phyloP scores from a whole-genome alignment of 129 eudicot species.

The Mikania micrantha region DNA sequence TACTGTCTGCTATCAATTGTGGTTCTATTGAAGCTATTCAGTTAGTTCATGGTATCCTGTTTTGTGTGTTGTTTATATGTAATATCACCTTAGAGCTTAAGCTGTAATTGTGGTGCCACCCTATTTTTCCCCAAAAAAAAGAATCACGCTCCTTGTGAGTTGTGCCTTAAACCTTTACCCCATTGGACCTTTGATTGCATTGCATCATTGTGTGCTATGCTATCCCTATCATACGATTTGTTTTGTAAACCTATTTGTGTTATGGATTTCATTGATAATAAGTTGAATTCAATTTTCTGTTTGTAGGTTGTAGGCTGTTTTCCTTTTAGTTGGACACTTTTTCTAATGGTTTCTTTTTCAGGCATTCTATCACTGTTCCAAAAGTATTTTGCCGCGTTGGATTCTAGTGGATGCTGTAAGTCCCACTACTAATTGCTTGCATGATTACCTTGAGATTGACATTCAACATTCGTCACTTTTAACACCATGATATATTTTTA shows the following conservation, averaged over 20 bases:
- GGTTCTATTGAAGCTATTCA: background rate
- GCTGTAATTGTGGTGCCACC: background rate
- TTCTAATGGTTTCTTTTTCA: slow-evolving; percentile 17
- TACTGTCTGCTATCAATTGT: background rate
- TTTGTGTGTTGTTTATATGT: background rate
- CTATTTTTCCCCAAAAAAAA: background rate
- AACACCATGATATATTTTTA: slow-evolving; percentile 35
- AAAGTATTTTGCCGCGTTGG: background rate
- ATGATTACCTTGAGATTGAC: slow-evolving; percentile 33
- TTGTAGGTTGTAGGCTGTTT: background rate
- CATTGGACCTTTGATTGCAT: background rate
- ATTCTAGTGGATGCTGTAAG: slow-evolving; percentile 26
- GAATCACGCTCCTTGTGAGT: no score
- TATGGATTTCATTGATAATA: background rate
- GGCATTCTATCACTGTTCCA: slow-evolving; percentile 24
- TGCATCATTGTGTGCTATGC: slow-evolving; percentile 1
- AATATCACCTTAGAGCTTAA: background rate
- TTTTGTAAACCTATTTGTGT: background rate
- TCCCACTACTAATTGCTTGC: slow-evolving; percentile 20
- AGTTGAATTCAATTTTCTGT: background rate
- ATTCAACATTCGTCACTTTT: slow-evolving; percentile 33
- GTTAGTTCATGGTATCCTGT: background rate
- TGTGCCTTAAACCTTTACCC: background rate
- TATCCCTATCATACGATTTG: background rate
- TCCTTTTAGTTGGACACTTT: background rate